Conservation (phyloP, 2,329 filamentous ascomycete species). For the Davidsoniella virescens region DNA sequence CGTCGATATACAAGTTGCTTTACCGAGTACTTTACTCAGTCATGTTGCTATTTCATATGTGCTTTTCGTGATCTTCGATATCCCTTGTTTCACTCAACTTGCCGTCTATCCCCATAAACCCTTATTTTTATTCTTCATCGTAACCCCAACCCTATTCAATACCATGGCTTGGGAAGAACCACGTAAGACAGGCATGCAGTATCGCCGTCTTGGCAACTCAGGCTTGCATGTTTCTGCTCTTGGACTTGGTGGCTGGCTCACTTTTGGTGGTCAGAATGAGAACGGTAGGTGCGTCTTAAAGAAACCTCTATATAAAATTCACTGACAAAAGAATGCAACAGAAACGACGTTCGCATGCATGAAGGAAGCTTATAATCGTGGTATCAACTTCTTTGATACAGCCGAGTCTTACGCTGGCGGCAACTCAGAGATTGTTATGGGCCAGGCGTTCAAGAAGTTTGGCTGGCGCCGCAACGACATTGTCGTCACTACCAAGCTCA, state of each 20-base stretch:
- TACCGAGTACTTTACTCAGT: neutral
- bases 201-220: conserved; percentile 29
- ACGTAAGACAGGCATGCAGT: conserved; percentile 28
- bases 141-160: neutral
- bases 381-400: conserved; percentile 48
- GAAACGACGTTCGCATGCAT: conserved; percentile 39
- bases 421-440: conserved; percentile 47
- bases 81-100: neutral
- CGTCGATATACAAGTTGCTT: neutral
- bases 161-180: conserved; percentile 29
- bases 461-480: conserved; percentile 45
- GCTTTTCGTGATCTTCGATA: neutral
- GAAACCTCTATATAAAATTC: neutral
- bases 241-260: conserved; percentile 48
- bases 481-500: conserved; percentile 48
- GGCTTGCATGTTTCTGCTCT: conserved; percentile 48
- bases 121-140: neutral
- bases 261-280: conserved; percentile 41
- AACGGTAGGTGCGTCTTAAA: neutral
- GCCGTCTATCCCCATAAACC: neutral
- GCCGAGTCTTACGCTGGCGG: conserved; percentile 42
- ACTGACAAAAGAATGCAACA: conserved; percentile 9
- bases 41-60: neutral
- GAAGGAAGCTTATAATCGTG: conserved; percentile 43
- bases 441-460: conserved; percentile 41